phyloP scores from a whole-genome alignment of 2,329 filamentous ascomycete genomes.

The Epichloe gansuensis region DNA sequence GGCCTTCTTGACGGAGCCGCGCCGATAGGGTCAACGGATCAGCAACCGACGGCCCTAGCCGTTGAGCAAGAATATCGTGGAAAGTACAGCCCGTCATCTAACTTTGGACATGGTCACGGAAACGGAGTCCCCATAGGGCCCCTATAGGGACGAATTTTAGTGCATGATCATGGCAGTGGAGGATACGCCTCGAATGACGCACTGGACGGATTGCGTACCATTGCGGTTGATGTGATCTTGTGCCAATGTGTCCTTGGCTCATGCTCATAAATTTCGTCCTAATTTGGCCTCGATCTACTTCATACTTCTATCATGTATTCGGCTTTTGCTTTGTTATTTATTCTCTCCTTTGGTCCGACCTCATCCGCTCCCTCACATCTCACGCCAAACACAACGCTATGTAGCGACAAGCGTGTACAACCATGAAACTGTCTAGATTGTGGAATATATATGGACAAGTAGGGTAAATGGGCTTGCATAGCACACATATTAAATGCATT shows the following conservation, averaged over 20 bases:
- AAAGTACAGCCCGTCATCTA: slow-evolving; percentile 9
- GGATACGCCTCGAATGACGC: background rate
- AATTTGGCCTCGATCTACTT: background rate
- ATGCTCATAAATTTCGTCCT: background rate
- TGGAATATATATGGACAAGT: background rate
- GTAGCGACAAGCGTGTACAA: background rate
- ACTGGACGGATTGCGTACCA: background rate
- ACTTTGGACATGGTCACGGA: slow-evolving; percentile 9
- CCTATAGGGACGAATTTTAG: background rate
- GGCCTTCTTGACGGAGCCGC: slow-evolving; percentile 28
- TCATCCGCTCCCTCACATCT: background rate
- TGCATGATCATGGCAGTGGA: background rate
- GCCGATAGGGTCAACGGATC: slow-evolving; percentile 22
- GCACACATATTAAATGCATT: background rate
- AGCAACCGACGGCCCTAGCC: background rate
- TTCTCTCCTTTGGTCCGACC: background rate
- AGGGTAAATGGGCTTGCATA: background rate
- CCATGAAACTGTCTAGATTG: background rate
- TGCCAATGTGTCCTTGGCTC: background rate
- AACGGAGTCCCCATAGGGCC: background rate
- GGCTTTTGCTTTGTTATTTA: background rate
- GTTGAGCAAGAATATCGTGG: slow-evolving; percentile 6
- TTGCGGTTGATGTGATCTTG: background rate
- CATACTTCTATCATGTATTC: background rate
- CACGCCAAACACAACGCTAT: background rate